Percentiles rank a stretch among this genome's conserved stretches.
Conservation (phyloP, 768 basidiomycete species). For the Amanita exitialis region DNA sequence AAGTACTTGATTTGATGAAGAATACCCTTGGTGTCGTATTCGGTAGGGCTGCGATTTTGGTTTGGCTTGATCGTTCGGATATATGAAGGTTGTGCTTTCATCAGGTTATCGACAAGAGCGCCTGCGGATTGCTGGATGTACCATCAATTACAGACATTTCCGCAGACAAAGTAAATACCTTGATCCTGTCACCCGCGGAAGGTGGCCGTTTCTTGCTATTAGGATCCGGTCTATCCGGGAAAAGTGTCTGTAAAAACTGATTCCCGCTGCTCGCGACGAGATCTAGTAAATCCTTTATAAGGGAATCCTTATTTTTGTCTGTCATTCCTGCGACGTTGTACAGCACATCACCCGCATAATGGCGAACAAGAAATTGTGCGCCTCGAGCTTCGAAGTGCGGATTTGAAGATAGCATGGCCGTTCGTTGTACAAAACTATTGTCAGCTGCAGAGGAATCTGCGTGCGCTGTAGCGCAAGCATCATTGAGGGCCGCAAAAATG, state of each 20-base stretch:
- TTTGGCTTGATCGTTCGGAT: conserved; percentile 99
- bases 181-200: conserved; percentile 96
- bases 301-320: conserved; percentile 98
- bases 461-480: conserved; percentile 98
- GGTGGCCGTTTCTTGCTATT: conserved; percentile 97
- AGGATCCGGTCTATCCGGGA: conserved; percentile 92
- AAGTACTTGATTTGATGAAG: conserved; percentile 99
- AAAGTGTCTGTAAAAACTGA: conserved; percentile 77
- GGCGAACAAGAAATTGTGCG: conserved; percentile 86
- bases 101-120: conserved; percentile 93
- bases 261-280: conserved; percentile 75
- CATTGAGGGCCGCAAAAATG: conserved; percentile 95
- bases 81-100: conserved; percentile 95
- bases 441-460: conserved; percentile 95
- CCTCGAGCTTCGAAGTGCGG: conserved; percentile 94
- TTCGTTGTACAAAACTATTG: conserved; percentile 91
- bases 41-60: conserved; percentile 84
- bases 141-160: neutral
- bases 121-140: conserved; percentile 70
- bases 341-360: conserved; percentile 98
- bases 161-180: conserved; percentile 33
- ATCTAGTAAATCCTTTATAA: conserved; percentile 92
- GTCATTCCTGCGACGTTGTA: conserved; percentile 98
- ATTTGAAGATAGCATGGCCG: conserved; percentile 71
- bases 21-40: conserved; percentile 92